Conservation (phyloP, 345 rosid species). For the Eucalyptus cloeziana region DNA sequence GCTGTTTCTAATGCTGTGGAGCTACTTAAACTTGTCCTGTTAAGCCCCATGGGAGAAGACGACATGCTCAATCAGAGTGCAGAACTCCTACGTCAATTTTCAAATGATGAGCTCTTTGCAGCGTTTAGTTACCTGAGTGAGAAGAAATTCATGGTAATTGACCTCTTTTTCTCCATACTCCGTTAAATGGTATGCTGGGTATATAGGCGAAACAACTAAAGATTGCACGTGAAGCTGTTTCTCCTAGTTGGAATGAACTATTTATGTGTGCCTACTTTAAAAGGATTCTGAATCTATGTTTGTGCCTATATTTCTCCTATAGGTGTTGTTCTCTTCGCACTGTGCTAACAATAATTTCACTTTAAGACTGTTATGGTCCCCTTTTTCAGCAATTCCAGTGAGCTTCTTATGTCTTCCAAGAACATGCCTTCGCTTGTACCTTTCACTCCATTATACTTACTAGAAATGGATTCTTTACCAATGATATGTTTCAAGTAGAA, state of each 20-base stretch:
- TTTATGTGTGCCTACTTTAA: neutral
- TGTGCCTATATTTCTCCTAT: neutral
- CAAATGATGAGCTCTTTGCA: constrained; percentile 76
- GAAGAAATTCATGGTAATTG: constrained; percentile 61
- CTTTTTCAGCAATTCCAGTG: neutral
- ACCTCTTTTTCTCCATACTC: neutral
- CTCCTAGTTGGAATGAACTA: neutral
- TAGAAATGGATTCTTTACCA: neutral
- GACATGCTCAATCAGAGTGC: constrained; percentile 41
- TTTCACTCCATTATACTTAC: neutral
- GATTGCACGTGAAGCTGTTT: neutral
- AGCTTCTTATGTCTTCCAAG: neutral
- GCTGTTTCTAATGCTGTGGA: constrained; percentile 89
- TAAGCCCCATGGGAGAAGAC: constrained; percentile 56
- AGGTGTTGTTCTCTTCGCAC: neutral
- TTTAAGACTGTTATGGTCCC: neutral
- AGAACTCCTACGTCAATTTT: constrained; percentile 64
- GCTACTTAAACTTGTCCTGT: constrained; percentile 70
- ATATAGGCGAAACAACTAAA: neutral
- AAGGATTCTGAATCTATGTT: neutral
- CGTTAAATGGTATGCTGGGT: neutral
- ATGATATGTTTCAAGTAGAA: neutral
- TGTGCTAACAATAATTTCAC: neutral
- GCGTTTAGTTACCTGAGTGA: constrained; percentile 87
- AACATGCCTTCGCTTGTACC: neutral